Base-by-base conservation (phyloP, 306 rosid species). In the Vicia sativa region DNA sequence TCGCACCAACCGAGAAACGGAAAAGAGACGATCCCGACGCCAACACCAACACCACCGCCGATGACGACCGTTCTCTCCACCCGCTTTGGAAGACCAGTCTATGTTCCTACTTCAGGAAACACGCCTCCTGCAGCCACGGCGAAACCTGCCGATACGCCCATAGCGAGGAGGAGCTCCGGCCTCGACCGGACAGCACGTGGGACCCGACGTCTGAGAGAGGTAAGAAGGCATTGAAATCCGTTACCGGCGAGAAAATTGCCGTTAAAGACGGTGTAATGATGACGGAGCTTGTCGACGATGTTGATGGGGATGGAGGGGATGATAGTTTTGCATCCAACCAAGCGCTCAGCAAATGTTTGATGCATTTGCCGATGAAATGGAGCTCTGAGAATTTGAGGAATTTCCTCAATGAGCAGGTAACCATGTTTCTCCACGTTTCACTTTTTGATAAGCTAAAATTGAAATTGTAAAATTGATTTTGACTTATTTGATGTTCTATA, bases 191-290 rank as follows among this genome's bases (percentile, higher is more conserved):
- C 71, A 83, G 82, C 71, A 80, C 96, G 23, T 88, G 97, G 96
- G 99, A 93, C 80, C 99, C 97, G 26, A 93, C 99, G 0, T 93
- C 97, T 6, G 88, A 87, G 76, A 85, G 87, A 11, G 96, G 87
- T 4, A 90, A 86, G 85, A 93, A 90, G 88, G 77, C 61, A 3
- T 53, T 79, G 71, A 87, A 80, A 65, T 42, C 77, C 13, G 82
- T 76, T 31, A 68, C 65, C 0, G 79, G 37, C 3, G 84, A 79
- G 48, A 76, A 64, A 25, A 14, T 56, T 8, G 55, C 4, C 25
- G 59, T 25, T 3, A n/a, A 65, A 8, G 78, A 66, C 41, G 87
- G 75, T 5, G 85, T 88, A 3, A 87, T 93, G 92, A 88, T 87
- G 92, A 88, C 95, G 39, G 97, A 88, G 73, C 64, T 89, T 8